Percentiles rank a stretch among this genome's conserved stretches.
These are phyloP conservation scores for Domatiomyces catenatus DNA, from an alignment of 2,329 filamentous ascomycete species.

Conservation along the genomic window DNA sequence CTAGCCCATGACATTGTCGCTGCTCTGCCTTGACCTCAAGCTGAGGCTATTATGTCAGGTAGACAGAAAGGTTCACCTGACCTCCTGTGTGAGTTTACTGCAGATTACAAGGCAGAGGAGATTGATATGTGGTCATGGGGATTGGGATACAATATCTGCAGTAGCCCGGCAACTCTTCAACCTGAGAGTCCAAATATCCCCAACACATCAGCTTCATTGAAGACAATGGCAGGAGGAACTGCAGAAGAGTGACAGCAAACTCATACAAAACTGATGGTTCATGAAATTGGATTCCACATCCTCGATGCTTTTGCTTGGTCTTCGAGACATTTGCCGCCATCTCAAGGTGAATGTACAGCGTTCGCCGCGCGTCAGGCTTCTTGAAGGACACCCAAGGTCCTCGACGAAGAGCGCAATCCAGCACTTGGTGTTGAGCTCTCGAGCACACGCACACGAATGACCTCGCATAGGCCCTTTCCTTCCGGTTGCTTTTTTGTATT, in stretches of 20 bases:
- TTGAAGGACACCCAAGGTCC: not conserved
- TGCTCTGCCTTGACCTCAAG: too few relatives aligned
- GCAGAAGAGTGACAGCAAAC: not conserved
- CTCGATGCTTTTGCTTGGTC: not conserved
- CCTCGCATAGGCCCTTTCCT: too few relatives aligned
- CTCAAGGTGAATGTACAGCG: not conserved
- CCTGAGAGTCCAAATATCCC: not conserved
- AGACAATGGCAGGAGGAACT: not conserved
- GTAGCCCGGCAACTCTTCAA: not conserved
- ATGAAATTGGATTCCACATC: not conserved
- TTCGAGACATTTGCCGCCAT: not conserved
- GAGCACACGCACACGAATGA: not conserved
- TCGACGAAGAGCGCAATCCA: slow-evolving; percentile 9
- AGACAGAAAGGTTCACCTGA: too few relatives aligned
- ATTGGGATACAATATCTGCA: too few relatives aligned
- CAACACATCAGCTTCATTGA: not conserved
- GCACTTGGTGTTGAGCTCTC: slow-evolving; percentile 14
- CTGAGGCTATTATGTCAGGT: too few relatives aligned
- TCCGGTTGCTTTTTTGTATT: too few relatives aligned
- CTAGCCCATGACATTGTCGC: too few relatives aligned
- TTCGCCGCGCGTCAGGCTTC: not conserved
- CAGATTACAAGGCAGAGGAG: too few relatives aligned
- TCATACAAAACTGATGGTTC: not conserved
- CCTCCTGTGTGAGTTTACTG: too few relatives aligned
- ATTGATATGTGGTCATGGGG: too few relatives aligned